These are phyloP conservation scores for Stipa capillata DNA, from an alignment of 176 grass and related monocot genomes.

Conservation along the genomic window DNA sequence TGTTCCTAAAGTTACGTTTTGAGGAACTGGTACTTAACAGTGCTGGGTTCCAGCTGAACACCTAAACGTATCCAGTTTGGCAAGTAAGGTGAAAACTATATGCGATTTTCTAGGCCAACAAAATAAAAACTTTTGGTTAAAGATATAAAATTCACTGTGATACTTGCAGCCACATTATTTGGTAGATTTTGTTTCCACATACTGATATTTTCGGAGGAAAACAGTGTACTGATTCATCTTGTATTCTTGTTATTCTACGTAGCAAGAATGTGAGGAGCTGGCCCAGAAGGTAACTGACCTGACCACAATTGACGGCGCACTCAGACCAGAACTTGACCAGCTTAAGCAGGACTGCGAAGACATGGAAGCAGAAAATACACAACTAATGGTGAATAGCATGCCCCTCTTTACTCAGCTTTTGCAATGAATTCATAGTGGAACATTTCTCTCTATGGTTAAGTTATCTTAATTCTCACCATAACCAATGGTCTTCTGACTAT, in stretches of 20 bases:
- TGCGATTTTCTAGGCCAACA: not conserved
- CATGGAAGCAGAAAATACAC: constrained; percentile 52
- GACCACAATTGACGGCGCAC: constrained; percentile 14
- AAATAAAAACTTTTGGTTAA: not conserved
- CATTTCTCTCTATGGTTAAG: too few species aligned
- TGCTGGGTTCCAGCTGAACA: too few species aligned
- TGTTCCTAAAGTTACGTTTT: not conserved
- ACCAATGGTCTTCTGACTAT: not conserved
- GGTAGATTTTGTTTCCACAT: too few species aligned
- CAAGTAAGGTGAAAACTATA: too few species aligned
- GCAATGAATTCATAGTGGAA: too few species aligned
- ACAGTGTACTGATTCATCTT: not conserved
- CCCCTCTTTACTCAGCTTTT: not conserved
- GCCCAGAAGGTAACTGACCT: constrained; percentile 48
- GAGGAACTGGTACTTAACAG: too few species aligned
- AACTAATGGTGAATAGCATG: constrained; percentile 32
- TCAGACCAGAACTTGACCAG: constrained; percentile 43
- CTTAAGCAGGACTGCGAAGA: constrained; percentile 48
- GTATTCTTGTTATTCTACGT: constrained; percentile 9
- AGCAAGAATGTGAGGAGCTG: constrained; percentile 81
- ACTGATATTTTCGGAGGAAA: not conserved
- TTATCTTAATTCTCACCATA: not conserved
- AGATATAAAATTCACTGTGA: not conserved
- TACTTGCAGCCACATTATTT: not conserved
- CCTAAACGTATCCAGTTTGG: not conserved